These are phyloP conservation scores for Protea cynaroides DNA, from an alignment of 164 flowering plant species.

Conservation along the genomic window DNA sequence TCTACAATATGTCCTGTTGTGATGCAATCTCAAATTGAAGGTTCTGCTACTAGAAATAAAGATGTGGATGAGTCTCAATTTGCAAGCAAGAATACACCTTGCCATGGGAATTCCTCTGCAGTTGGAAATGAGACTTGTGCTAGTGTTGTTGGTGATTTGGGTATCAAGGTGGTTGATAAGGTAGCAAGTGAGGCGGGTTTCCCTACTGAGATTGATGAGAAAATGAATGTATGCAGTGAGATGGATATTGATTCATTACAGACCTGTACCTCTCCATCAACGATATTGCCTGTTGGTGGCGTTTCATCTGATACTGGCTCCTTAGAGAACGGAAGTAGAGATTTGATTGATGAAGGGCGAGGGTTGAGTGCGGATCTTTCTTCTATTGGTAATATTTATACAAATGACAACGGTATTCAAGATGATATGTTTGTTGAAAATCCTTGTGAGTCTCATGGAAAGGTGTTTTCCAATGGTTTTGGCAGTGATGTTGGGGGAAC, in stretches of 20 bases:
- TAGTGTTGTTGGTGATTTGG: conserved; percentile 9
- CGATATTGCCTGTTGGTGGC: conserved; percentile 17
- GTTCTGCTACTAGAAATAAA: conserved; percentile 8
- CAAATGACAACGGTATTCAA: conserved; percentile 1
- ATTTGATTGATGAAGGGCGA: neutral
- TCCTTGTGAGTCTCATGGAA: too few species aligned
- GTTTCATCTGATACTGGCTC: conserved; percentile 12
- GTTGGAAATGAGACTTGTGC: conserved; percentile 9
- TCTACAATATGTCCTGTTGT: conserved; percentile 4
- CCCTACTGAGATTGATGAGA: conserved; percentile 14
- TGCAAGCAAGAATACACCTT: too few species aligned
- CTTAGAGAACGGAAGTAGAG: conserved; percentile 10
- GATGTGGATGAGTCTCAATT: too few species aligned
- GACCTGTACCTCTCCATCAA: conserved; percentile 20
- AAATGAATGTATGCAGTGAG: conserved; percentile 13
- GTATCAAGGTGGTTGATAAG: conserved; percentile 3
- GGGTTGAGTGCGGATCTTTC: conserved; percentile 9
- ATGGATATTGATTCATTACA: conserved; percentile 42
- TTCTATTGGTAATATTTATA: conserved; percentile 7
- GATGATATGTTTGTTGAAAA: conserved; percentile 7
- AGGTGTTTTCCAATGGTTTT: too few species aligned
- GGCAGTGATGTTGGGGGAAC: conserved; percentile 6
- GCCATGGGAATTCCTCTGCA: too few species aligned
- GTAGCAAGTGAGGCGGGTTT: conserved; percentile 11
- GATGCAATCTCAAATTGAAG: conserved; percentile 10